phyloP scores from a whole-genome alignment of 2,329 filamentous ascomycete genomes.

The Dactylellina parvicollis region DNA sequence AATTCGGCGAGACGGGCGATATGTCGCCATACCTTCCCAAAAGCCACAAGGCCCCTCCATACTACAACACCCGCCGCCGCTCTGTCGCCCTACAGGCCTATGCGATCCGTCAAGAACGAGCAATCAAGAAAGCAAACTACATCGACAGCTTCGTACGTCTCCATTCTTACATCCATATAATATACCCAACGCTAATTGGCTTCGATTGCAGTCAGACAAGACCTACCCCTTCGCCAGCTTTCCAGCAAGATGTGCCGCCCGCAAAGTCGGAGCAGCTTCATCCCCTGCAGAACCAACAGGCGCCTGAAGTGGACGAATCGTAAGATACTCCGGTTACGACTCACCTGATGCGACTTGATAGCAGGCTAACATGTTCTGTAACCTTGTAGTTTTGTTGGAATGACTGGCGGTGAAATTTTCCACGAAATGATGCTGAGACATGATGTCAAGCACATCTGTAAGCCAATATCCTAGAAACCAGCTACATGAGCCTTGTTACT shows the following conservation, averaged over 20 bases:
- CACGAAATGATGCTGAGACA: constrained; percentile 99
- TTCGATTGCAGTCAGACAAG: constrained; percentile 62
- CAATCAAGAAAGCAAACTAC: constrained; percentile 60
- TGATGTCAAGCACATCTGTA: constrained; percentile 92
- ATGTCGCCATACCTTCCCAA: constrained; percentile 51
- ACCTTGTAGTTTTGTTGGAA: constrained; percentile 77
- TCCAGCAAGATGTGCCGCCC: constrained; percentile 64
- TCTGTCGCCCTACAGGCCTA: constrained; percentile 63
- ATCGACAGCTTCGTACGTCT: constrained; percentile 68
- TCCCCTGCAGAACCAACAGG: constrained; percentile 71
- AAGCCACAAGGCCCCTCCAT: constrained; percentile 59
- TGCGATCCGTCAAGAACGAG: constrained; percentile 54
- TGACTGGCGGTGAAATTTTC: constrained; percentile 95
- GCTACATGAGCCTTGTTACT: background rate
- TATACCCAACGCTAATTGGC: background rate
- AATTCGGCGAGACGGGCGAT: constrained; percentile 51
- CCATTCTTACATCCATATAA: background rate
- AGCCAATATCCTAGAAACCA: constrained; percentile 62
- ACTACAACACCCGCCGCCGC: constrained; percentile 63
- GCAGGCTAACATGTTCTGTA: constrained; percentile 20
- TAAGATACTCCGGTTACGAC: constrained; percentile 64
- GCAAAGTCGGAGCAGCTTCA: constrained; percentile 71
- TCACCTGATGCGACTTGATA: constrained; percentile 18
- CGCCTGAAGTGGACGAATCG: constrained; percentile 80
- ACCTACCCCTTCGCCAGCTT: constrained; percentile 59